Evolutionary conservation across 176 grass and related monocot species (phyloP), one percentile per base, ranked within the genome.

Genomic region (Lolium rigidum): DNA sequence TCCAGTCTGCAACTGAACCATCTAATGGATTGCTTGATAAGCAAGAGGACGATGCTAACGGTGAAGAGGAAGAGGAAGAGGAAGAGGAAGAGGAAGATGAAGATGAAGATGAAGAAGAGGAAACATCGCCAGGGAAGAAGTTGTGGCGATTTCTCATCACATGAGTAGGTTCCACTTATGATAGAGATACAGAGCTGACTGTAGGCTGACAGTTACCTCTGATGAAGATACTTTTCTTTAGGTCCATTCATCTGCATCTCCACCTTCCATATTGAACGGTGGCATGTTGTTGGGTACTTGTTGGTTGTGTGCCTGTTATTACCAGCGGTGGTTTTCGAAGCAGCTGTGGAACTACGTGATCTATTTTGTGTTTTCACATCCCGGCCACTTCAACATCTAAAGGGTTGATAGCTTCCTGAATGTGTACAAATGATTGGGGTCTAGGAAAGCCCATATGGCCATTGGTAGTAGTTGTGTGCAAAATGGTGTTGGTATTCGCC

Each of bases 91-190:
- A 85, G 6, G 87, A 93, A 20, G 88, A 93, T 13, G 83, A 86
- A 6, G 66, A 70, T 1, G 95, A 80, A 8, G 93, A 85, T 20
- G 88, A 94, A 16, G 88, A 93, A 55, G 84, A 86, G 31, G 54
- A 79, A 68, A 59, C 79, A 44, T 84, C 83, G 38, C 91, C 94
- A 31, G 97, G 90, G 9, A 95, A 95, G 78, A 99, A 96, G 79
- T 21, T 99, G 51, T 99, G 97, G 94, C 93, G 89, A 18, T 99
- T 99, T 57, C 86, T 99, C 65, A 91, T 96, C 66, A 99, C 94
- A 70, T 92, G 86, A 93, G 70, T 31, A 47, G 9, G 13, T 72
- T 60, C 21, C 15, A 9, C 31, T 4, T 48, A n/a, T 69, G 66
- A 83, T 83, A 78, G 43, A 72, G 77, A 89, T 74, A 64, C 73